phyloP scores from a whole-genome alignment of 2,329 filamentous ascomycete genomes.

The Ramichloridium luteum region DNA sequence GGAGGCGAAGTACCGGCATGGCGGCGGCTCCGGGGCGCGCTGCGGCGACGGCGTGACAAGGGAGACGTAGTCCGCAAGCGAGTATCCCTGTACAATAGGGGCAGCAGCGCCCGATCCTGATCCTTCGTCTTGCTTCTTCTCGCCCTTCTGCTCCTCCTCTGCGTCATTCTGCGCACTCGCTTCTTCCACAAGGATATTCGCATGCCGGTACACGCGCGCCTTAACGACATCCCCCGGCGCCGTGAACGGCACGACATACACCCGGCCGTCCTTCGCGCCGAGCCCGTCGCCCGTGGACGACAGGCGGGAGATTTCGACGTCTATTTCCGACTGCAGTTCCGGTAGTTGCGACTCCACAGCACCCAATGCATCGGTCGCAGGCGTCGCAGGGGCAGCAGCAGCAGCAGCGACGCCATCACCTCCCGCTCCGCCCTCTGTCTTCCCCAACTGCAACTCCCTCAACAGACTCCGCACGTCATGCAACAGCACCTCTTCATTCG shows the following conservation, averaged over 20 bases:
- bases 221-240: constrained; percentile 72
- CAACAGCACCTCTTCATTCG: constrained; percentile 38
- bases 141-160: constrained; percentile 44
- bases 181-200: too few species aligned
- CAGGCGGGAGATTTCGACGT: constrained; percentile 68
- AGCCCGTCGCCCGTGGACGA: constrained; percentile 90
- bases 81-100: too few species aligned
- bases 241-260: constrained; percentile 82
- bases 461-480: constrained; percentile 34
- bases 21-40: constrained; percentile 57
- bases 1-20: constrained; percentile 73
- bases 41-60: constrained; percentile 60
- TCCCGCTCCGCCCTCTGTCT: constrained; percentile 9
- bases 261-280: constrained; percentile 53
- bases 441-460: constrained; percentile 19
- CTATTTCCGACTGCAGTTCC: constrained; percentile 59
- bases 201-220: constrained; percentile 67
- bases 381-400: too few species aligned
- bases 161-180: too few species aligned
- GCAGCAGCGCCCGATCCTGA: too few species aligned
- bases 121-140: background rate
- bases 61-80: constrained; percentile 69
- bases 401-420: too few species aligned
- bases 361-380: constrained; percentile 3
- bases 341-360: constrained; percentile 29